These are phyloP conservation scores for Hymenoscyphus linearis DNA, from an alignment of 2,329 filamentous ascomycete genomes.

Conservation along the genomic window DNA sequence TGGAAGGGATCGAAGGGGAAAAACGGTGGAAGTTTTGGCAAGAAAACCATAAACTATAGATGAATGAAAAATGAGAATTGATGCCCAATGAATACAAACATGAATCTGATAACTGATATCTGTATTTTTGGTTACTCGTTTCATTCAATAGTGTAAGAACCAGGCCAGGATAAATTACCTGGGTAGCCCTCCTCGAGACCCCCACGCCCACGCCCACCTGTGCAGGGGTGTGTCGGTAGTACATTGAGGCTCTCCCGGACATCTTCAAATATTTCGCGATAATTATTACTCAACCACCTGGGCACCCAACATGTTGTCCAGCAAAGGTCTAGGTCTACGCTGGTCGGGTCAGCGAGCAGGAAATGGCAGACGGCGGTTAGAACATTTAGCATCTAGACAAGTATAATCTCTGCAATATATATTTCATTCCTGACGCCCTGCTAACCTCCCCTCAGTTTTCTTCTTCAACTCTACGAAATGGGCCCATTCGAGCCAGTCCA, in stretches of 20 bases:
- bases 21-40: too few species aligned
- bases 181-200: too few species aligned
- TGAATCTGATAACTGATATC: too few species aligned
- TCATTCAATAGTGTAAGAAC: background rate
- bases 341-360: conserved; percentile 41
- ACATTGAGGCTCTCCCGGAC: conserved; percentile 7
- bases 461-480: conserved; percentile 27
- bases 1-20: background rate
- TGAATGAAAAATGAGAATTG: too few species aligned
- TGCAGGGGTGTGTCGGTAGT: conserved; percentile 1
- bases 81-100: too few species aligned
- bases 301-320: conserved; percentile 54
- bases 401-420: too few species aligned
- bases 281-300: conserved; percentile 14
- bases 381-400: conserved; percentile 33
- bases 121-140: too few species aligned
- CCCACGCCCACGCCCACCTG: too few species aligned
- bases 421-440: background rate
- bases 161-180: background rate
- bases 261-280: conserved; percentile 31
- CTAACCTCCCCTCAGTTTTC: conserved; percentile 29
- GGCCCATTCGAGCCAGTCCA: conserved; percentile 21
- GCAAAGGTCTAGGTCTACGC: conserved; percentile 48
- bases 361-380: conserved; percentile 32
- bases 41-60: too few species aligned